Conservation (phyloP, 345 rosid genomes). For the Citrus inodora region DNA sequence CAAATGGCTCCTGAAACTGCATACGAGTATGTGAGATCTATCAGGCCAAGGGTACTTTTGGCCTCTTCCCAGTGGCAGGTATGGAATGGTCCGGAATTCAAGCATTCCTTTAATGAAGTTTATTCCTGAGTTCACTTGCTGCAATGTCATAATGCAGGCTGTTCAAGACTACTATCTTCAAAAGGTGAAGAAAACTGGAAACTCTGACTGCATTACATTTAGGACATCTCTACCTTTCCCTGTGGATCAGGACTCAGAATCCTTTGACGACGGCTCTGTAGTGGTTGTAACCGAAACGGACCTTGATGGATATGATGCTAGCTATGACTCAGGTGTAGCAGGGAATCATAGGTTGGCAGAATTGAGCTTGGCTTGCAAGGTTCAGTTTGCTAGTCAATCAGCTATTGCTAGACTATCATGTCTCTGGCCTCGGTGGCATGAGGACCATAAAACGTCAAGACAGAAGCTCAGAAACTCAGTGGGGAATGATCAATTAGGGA, state of each 20-base stretch:
- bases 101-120: no score
- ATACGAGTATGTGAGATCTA: slow-evolving; percentile 53
- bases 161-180: slow-evolving; percentile 38
- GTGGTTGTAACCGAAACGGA: slow-evolving; percentile 46
- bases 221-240: slow-evolving; percentile 2
- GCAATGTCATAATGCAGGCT: slow-evolving; percentile 29
- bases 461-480: slow-evolving; percentile 23
- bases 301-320: slow-evolving; percentile 50
- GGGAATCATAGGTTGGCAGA: slow-evolving; percentile 30
- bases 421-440: slow-evolving; percentile 25
- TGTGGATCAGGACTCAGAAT: slow-evolving; percentile 3
- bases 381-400: slow-evolving; percentile 42
- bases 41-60: slow-evolving; percentile 59
- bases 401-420: slow-evolving; percentile 32
- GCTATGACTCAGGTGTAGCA: slow-evolving; percentile 16
- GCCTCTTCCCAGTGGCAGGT: slow-evolving; percentile 63
- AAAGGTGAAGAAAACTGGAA: slow-evolving; percentile 22
- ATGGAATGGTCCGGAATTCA: not conserved
- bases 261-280: slow-evolving; percentile 46
- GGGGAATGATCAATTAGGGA: slow-evolving; percentile 16
- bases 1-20: slow-evolving; percentile 60
- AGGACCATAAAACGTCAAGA: slow-evolving; percentile 20
- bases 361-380: slow-evolving; percentile 36
- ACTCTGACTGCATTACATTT: not conserved
- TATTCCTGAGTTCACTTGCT: not conserved